Base-by-base conservation (phyloP, 2,329 filamentous ascomycete genomes). In the Trichoderma endophyticum region DNA sequence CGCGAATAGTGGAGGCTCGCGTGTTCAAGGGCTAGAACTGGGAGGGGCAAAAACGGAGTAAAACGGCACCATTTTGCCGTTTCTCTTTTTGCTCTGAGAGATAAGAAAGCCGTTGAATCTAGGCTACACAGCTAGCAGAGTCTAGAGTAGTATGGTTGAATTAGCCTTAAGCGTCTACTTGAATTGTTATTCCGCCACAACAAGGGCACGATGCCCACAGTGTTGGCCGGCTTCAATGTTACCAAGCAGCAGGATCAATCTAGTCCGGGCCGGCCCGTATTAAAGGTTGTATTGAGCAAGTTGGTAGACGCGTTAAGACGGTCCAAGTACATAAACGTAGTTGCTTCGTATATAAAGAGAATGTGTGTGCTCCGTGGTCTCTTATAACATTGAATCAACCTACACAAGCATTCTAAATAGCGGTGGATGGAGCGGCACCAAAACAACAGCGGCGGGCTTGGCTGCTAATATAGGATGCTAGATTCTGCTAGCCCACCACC, bases 21-120 rank as follows among this genome's bases (percentile, higher is more conserved):
- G 48, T 68, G 36, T 24, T 4, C 26, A 43, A 24, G 56, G 54
- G 34, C 26, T 59, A 30, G 39, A 28, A n/a, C 12, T 34, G 43
- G 26, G 66, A 70, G 66, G 66, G 57, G 66, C 39, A 36, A 62
- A 67, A 61, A 18, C 57, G 66, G 66, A 70, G 39, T 36, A 36
- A 51, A 34, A 24, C 66, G 66, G 66, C 34, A 68, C 48, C 34
- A 54, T 26, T 18, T 26, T 69, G 54, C 56, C 26, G 66, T 51
- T 69, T 48, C 5, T n/a, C 43, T 60, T 57, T 32, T 54, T 54
- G 9, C 21, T 24, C 56, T 32, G n/a, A 18, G 14, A 61, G 66
- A 62, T 56, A 43, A 43, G 24, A 43, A n/a, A 11, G 36, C 28
- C 32, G 39, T 43, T 43, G 66, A 62, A 21, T 51, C 32, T 36